Percentiles rank a stretch among this genome's conserved stretches.
phyloP scores from a whole-genome alignment of 108 stramenopile species.

The Poteriospumella lacustris region DNA sequence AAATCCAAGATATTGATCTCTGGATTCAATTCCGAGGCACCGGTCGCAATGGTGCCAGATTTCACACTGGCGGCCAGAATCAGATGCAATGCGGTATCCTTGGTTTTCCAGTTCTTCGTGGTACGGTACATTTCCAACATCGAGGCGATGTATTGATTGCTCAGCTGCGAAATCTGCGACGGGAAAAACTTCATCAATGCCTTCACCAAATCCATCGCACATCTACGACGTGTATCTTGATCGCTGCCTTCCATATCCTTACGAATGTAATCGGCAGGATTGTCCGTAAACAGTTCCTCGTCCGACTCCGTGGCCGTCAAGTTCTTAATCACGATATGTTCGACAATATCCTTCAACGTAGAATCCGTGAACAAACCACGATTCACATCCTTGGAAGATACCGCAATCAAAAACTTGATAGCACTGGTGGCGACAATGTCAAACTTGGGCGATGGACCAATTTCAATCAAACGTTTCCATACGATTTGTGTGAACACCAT shows the following conservation, averaged over 20 bases:
- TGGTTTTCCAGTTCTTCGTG: neutral
- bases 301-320: conserved; percentile 72
- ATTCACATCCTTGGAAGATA: conserved; percentile 84
- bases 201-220: conserved; percentile 78
- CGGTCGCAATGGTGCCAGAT: conserved; percentile 65
- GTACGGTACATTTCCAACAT: conserved; percentile 68
- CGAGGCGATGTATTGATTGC: conserved; percentile 64
- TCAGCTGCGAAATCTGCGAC: conserved; percentile 70
- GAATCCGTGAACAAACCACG: conserved; percentile 66
- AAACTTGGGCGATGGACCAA: conserved; percentile 60
- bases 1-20: conserved; percentile 78
- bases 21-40: conserved; percentile 76
- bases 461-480: neutral
- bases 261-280: conserved; percentile 87
- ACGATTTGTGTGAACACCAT: conserved; percentile 57
- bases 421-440: conserved; percentile 80
- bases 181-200: conserved; percentile 90
- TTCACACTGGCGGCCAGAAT: conserved; percentile 82
- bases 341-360: conserved; percentile 77
- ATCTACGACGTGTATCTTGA: conserved; percentile 80
- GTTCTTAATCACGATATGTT: conserved; percentile 89
- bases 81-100: conserved; percentile 60
- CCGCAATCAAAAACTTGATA: conserved; percentile 77
- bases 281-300: conserved; percentile 86
- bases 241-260: conserved; percentile 92